phyloP scores from a whole-genome alignment of 2,329 filamentous ascomycete genomes.

The Phaeosphaeria sp. region DNA sequence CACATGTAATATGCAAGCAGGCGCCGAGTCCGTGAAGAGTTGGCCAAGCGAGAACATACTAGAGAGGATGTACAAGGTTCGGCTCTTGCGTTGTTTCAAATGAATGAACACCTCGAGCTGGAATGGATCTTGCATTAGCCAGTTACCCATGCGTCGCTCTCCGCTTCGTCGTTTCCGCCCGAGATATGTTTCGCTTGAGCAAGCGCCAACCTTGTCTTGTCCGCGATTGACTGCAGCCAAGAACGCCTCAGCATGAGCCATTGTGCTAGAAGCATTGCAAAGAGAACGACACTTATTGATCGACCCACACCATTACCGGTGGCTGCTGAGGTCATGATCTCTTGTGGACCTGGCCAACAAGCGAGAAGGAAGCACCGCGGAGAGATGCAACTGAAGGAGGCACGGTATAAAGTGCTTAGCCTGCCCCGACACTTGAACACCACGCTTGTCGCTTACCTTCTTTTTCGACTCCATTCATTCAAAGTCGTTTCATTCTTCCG shows the following conservation, averaged over 20 bases:
- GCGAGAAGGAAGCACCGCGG: constrained; percentile 22
- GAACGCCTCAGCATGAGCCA: constrained; percentile 18
- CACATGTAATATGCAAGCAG: background rate
- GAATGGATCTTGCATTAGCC: background rate
- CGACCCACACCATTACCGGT: constrained; percentile 14
- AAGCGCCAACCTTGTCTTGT: constrained; percentile 18
- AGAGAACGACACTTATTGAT: constrained; percentile 22
- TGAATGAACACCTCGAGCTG: constrained; percentile 1
- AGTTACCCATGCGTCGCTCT: background rate
- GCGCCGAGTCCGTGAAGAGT: background rate
- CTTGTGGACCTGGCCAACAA: constrained; percentile 19
- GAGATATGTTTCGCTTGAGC: background rate
- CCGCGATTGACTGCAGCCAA: constrained; percentile 22
- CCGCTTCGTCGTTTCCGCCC: background rate
- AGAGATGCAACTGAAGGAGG: constrained; percentile 2
- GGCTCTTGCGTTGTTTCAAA: constrained; percentile 1
- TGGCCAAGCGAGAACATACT: background rate
- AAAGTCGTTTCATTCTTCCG: constrained; percentile 30
- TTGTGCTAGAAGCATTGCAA: constrained; percentile 13
- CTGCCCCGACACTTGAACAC: constrained; percentile 14
- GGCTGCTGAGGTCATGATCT: constrained; percentile 18
- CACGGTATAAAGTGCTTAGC: constrained; percentile 28
- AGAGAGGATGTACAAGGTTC: background rate
- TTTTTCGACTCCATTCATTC: constrained; percentile 29
- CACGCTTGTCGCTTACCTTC: constrained; percentile 42